Evolutionary conservation across 1,284 basidiomycete species (phyloP), one percentile per base, ranked within the genome.

Genomic region (Austropuccinia psidii): DNA sequence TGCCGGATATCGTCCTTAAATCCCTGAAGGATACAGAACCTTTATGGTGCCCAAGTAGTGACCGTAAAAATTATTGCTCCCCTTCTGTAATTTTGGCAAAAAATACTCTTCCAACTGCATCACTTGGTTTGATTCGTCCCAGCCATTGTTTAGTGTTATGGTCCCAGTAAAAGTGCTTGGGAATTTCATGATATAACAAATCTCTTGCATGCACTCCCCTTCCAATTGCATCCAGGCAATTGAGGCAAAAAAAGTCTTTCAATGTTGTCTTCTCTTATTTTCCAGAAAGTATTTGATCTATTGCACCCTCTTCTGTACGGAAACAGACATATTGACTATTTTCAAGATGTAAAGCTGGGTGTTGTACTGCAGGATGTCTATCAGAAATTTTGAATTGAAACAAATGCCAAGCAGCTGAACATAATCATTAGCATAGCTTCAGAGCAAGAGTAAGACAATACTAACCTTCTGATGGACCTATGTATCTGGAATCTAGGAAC

Each of bases 371-470:
- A 2, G 62, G 62, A 24, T 5, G 29, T 29, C 31, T 15, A 1
- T 33, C 61, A 5, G 24, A 41, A 13, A 43, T 45, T 8, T n/a
- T 13, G 19, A 24, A 64, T 45, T 37, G 6, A 2, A 64, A 37
- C 1, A 64, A 24, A 13, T 27, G 11, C 11, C 19, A 64, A 29
- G 24, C 43, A 17, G 61, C 61, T 64, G 84, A 81, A 7, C n/a
- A 7, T 77, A 58, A 45, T 45, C n/a, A 45, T 11, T 45, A 45
- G 21, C 17, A 33, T 6, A 58, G 11, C 19, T 13, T 35, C 3
- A 58, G 33, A 58, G 29, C 54, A 41, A 3, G 50, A 41, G 43
- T 35, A 31, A 27, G 24, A 58, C 13, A 33, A 3, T 7, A 58
- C 13, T 37, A 9, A 67, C 50, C 50, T 55, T 67, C 35, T n/a